Evolutionary conservation across 768 basidiomycete species (phyloP), one percentile per base, ranked within the genome.

Genomic region (Mrakia gelida): DNA sequence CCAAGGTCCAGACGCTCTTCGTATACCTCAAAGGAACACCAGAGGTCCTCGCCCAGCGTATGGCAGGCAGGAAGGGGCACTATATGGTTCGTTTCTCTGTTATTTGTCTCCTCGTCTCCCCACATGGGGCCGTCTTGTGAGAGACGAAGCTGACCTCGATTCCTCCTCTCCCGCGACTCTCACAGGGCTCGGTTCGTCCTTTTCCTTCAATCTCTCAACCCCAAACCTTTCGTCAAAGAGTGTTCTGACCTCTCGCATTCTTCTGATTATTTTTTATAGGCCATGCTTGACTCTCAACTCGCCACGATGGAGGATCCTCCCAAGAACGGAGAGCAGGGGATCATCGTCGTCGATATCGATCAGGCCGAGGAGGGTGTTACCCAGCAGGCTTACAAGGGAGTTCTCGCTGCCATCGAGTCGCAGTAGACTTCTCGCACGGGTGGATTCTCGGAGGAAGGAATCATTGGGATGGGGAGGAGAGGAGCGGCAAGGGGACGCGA

Each of bases 211-310:
- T 52, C 49, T 21, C 18, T 2, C 2, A 2, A 10, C 38, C 8
- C 45, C 7, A 45, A 13, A 45, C 11, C 45, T 13, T 15, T 15
- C 41, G 11, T 45, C 49, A 2, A 52, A 16, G 30, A 32, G 26
- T 23, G n/a, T 71, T 16, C 54, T 9, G 13, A 43, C 32, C 23
- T 13, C 7, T 28, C 65, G 13, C 49, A 54, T 3, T n/a, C 28
- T n/a, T 28, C 21, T 30, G 30, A 16, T 71, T 23, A 28, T 59
- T 52, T 21, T 2, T 18, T 13, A 7, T 43, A 61, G 73, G 59
- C 30, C 49, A 78, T 78, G 77, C 73, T 78, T 52, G 61, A 73
- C 56, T 78, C 77, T n/a, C 77, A 78, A 59, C 72, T 78, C 38
- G 63, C 71, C 6, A 78, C 77, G 62, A 59, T 78, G 30, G 77